phyloP scores from a whole-genome alignment of 2,329 filamentous ascomycete genomes.

The Teratosphaeria viscida region DNA sequence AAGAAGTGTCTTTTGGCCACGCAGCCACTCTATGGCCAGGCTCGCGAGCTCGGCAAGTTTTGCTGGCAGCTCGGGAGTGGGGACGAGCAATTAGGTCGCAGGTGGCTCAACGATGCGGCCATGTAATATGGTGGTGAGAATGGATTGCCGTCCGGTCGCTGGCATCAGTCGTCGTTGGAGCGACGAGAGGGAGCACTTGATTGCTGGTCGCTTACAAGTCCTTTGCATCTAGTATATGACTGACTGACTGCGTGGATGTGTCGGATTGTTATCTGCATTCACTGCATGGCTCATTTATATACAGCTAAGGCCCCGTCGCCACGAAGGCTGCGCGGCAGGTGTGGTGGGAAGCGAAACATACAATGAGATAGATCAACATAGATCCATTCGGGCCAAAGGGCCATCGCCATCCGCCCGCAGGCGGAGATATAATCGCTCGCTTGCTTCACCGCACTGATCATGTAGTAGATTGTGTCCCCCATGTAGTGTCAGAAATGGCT shows the following conservation, averaged over 20 bases:
- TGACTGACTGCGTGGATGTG: no score
- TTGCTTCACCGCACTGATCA: not conserved
- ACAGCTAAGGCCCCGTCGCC: not conserved
- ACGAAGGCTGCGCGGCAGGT: not conserved
- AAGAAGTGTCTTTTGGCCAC: not conserved
- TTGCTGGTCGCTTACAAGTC: no score
- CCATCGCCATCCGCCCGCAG: not conserved
- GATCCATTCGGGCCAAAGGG: not conserved
- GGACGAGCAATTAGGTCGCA: not conserved
- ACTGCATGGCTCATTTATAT: not conserved
- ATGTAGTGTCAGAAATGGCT: not conserved
- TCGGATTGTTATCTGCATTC: not conserved
- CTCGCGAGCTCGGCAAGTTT: not conserved
- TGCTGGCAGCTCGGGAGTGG: not conserved
- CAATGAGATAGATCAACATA: not conserved
- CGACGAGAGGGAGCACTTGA: no score
- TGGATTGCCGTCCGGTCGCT: not conserved
- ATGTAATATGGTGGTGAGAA: not conserved
- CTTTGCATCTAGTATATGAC: no score
- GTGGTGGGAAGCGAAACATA: not conserved
- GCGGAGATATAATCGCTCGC: not conserved
- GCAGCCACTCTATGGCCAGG: not conserved
- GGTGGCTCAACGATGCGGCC: not conserved
- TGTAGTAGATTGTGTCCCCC: not conserved
- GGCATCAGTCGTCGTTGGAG: not conserved